Base-by-base conservation (phyloP, 164 flowering plant species). In the Magnolia changhungtana region DNA sequence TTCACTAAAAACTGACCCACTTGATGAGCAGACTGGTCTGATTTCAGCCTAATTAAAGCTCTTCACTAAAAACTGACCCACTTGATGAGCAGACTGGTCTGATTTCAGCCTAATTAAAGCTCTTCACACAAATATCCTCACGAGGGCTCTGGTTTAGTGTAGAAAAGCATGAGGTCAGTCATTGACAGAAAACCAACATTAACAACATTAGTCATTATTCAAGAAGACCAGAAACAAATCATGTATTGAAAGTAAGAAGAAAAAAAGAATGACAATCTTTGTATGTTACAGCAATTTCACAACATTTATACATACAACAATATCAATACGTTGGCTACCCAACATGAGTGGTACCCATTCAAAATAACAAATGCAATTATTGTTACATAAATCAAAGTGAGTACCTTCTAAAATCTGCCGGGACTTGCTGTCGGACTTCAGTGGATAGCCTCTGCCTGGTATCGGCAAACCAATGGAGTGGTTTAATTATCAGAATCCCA, bases 401-500 rank as follows among this genome's bases (percentile, higher is more conserved):
- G 71, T 29, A 68, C 71, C 50, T 68, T 68, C n/a, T 16, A 13
- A 27, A 13, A 14, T 68, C 16, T 23, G 20, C 29, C 4, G 6
- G 45, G 4, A 68, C n/a, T 8, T 24, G n/a, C 50, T 68, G 13
- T 70, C 10, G 3, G 63, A 52, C 10, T 51, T 16, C 21, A 52
- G 37, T 23, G 24, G 45, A 72, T 74, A 67, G 21, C 65, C 61
- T 78, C 70, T 16, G 18, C 11, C 3, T 55, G 61, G 61, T 55
- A 10, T 16, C 18, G 18, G 61, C 61, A 55, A 16, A 55, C 18
- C 61, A 11, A 74, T 74, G 80, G 78, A 73, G 78, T 20, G 29
- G 29, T 69, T 77, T 85, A 79, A 74, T 65, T 81, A 16, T 81
- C 74, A 68, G 81, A 77, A 45, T 21, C 74, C 11, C 74, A 74